Evolutionary conservation across 2,329 filamentous ascomycete genomes (phyloP), one percentile per base, ranked within the genome.

Genomic region (Aspergillus costaricaensis): DNA sequence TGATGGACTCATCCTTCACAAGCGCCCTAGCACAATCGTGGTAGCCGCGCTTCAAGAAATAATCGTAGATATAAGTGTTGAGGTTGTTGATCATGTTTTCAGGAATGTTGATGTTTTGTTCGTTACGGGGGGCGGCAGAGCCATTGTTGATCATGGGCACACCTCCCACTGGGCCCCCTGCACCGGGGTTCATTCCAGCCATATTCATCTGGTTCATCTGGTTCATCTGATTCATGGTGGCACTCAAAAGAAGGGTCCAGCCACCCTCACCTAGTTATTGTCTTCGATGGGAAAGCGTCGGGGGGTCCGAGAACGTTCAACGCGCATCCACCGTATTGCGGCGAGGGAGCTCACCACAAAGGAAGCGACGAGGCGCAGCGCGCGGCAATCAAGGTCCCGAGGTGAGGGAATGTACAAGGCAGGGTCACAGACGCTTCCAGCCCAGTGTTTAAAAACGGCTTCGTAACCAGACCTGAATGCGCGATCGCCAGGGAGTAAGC

Each of bases 31-130:
- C 95, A 74, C 91, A 89, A 66, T 95, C 91, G 72, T 86, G 89
- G 84, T 96, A 91, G 68, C 88, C 85, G 75, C 92, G 90, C 71
- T 91, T 91, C 67, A 97, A 82, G 66, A 98, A 94, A 74, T 88
- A 88, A 75, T 88, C 86, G 77, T 88, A 89, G 67, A 89, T 88
- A 76, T 86, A 87, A 54, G 85, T 88, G 75, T 88, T 87, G 61
- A 88, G 79, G 57, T 76, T 77, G 64, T 69, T 73, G 66, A 76
- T 75, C 69, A 77, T 72, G 30, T 63, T 64, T 53, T 78, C 74
- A 51, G 75, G 71, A 41, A 69, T 65, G 44, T 71, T 73, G 67
- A 78, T 76, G 62, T 76, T 76, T 57, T 68, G 68, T 62, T 79
- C 73, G 57, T 76, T 74, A 70, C 79, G 71, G 71, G 79, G 76